Percentiles rank a stretch among this genome's conserved stretches.
phyloP scores from a whole-genome alignment of 768 basidiomycete genomes.

The Lenzites betulinus region DNA sequence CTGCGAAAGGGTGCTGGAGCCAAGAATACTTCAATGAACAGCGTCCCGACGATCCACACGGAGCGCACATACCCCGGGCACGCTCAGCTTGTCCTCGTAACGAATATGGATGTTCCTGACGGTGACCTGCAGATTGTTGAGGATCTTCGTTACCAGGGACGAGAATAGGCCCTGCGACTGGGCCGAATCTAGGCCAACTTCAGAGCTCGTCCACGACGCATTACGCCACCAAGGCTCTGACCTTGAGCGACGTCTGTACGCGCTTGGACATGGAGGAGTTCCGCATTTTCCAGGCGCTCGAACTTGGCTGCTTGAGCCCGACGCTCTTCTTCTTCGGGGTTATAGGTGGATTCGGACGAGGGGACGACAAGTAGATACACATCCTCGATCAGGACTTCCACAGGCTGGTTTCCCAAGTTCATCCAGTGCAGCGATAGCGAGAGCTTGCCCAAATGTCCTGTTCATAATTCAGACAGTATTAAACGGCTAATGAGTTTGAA shows the following conservation, averaged over 20 bases:
- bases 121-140: constrained; percentile 96
- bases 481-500: not conserved
- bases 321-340: constrained; percentile 83
- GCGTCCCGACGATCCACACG: too few species aligned
- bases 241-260: constrained; percentile 55
- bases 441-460: constrained; percentile 85
- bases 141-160: constrained; percentile 82
- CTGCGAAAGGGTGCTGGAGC: constrained; percentile 88
- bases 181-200: constrained; percentile 45
- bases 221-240: constrained; percentile 27
- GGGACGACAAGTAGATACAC: constrained; percentile 93
- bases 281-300: constrained; percentile 87
- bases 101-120: constrained; percentile 95
- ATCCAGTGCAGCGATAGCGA: constrained; percentile 88
- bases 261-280: constrained; percentile 70
- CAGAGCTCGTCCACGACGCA: constrained; percentile 7
- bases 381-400: constrained; percentile 90
- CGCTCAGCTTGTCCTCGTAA: constrained; percentile 94
- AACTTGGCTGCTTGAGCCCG: constrained; percentile 84
- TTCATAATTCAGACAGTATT: not conserved
- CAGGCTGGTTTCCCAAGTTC: constrained; percentile 86
- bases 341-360: constrained; percentile 62
- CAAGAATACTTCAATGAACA: not conserved
- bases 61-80: constrained; percentile 72
- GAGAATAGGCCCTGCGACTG: constrained; percentile 85